Evolutionary conservation across 2,329 filamentous ascomycete genomes (phyloP), one percentile per base, ranked within the genome.

Genomic region (Fonsecaea multimorphosa): DNA sequence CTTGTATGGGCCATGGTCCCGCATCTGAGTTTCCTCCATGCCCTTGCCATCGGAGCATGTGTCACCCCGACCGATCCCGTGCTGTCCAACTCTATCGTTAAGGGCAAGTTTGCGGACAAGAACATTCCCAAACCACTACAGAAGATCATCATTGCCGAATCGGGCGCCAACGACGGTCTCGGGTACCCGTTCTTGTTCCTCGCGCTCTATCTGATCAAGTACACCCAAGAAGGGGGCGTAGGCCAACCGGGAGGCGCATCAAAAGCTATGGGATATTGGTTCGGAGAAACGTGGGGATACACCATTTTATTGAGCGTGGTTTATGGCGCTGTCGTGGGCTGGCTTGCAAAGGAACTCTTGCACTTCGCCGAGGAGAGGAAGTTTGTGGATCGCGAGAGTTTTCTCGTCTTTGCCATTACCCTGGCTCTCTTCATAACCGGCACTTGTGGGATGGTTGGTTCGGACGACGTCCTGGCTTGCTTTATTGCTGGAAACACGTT

Each of bases 21-120:
- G 0, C 80, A 87, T 57, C 81, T 94, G 16, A 82, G 82, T 32
- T 91, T 95, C 69, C 82, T 97, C 1, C 90, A 95, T 70, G 91
- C 93, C 0, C 82, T 97, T 11, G 90, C 89, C 16, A 82, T 96
- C 11, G 93, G 88, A 0, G 91, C 93, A 0, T 96, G 93, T 73
- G 88, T 97, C n/a, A 95, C 93, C 1, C 93, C 93, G 0, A 97
- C 93, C 0, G 93, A 97, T 73, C 93, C 93, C 0, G 88, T 97
- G 1, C 78, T 97, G 40, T 94, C 91, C 16, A 94, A 95, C 69
- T 91, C 91, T 2, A 96, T 97, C 64, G 92, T 97, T 53, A 97
- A 97, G 80, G 93, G 93, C 34, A 93, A 91, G 72, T 97, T 96
- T 74, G 93, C 93, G 0, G 93, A 97, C 73, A 90, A 93, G 73